phyloP scores from a whole-genome alignment of 345 rosid genomes.

The Mallotus nudiflorus region DNA sequence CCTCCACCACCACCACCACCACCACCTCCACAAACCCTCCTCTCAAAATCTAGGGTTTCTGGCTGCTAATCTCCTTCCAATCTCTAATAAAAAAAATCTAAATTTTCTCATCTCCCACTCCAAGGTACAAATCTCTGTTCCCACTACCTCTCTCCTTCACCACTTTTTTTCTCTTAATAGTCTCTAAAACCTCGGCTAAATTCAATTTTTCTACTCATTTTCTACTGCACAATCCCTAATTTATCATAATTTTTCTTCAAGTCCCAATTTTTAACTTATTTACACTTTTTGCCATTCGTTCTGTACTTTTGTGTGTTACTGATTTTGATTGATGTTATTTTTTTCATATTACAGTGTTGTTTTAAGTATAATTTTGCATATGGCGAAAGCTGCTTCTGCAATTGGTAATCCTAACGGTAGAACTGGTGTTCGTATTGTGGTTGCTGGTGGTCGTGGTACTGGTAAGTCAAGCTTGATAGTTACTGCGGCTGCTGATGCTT shows the following conservation, averaged over 20 bases:
- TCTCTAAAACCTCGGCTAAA: no score
- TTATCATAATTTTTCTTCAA: not conserved
- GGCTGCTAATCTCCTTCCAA: not conserved
- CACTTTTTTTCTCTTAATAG: not conserved
- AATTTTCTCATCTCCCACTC: no score
- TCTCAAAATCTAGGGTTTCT: slow-evolving; percentile 15
- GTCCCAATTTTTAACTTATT: not conserved
- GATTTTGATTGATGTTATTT: not conserved
- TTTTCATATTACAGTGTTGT: not conserved
- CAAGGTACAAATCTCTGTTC: not conserved
- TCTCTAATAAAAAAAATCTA: no score
- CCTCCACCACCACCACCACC: no score
- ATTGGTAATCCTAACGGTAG: slow-evolving; percentile 48
- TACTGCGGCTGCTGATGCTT: slow-evolving; percentile 70
- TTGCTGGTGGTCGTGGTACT: slow-evolving; percentile 85
- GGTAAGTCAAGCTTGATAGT: slow-evolving; percentile 96
- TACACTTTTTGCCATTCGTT: not conserved
- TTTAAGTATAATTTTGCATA: slow-evolving; percentile 4
- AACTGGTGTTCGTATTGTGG: slow-evolving; percentile 73
- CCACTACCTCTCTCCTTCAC: not conserved
- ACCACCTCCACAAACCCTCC: no score
- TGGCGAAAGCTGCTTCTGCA: slow-evolving; percentile 51
- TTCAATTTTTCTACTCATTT: not conserved
- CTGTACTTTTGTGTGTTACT: not conserved
- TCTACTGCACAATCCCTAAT: not conserved